phyloP scores from a whole-genome alignment of 2,329 filamentous ascomycete species.

The Dactylellina drechsleri region DNA sequence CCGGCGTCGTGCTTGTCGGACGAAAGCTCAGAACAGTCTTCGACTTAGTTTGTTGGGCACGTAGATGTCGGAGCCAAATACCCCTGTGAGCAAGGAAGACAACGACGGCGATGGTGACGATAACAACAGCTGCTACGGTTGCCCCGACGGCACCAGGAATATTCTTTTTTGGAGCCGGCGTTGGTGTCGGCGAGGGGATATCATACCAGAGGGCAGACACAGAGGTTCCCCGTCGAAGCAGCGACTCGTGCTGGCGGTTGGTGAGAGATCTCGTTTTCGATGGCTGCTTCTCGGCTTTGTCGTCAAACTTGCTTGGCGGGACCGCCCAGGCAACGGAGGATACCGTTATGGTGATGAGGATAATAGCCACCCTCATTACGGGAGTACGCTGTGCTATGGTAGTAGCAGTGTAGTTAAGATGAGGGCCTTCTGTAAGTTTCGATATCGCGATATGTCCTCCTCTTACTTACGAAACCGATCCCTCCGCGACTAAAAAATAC shows the following conservation, averaged over 20 bases:
- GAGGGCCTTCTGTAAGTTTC: conserved; percentile 17
- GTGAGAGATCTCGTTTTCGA: conserved; percentile 10
- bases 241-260: conserved; percentile 20
- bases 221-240: conserved; percentile 34
- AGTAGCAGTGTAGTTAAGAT: conserved; percentile 5
- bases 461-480: conserved; percentile 37
- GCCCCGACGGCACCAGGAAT: conserved; percentile 48
- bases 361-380: conserved; percentile 43
- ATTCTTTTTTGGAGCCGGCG: conserved; percentile 43
- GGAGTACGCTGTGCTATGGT: neutral
- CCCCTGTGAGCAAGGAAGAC: conserved; percentile 51
- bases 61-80: conserved; percentile 51
- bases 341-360: conserved; percentile 44
- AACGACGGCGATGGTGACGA: conserved; percentile 49
- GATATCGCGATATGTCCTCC: conserved; percentile 22
- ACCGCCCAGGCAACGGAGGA: conserved; percentile 45
- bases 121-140: conserved; percentile 45
- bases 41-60: conserved; percentile 46
- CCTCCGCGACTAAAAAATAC: conserved; percentile 27
- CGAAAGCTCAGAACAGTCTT: conserved; percentile 53
- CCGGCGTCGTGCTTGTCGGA: conserved; percentile 52
- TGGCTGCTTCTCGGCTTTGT: conserved; percentile 23
- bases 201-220: conserved; percentile 52
- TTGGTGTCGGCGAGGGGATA: conserved; percentile 46
- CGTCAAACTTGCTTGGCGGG: conserved; percentile 46